phyloP scores from a whole-genome alignment of 2,329 filamentous ascomycete genomes.

The Fusarium sp. region DNA sequence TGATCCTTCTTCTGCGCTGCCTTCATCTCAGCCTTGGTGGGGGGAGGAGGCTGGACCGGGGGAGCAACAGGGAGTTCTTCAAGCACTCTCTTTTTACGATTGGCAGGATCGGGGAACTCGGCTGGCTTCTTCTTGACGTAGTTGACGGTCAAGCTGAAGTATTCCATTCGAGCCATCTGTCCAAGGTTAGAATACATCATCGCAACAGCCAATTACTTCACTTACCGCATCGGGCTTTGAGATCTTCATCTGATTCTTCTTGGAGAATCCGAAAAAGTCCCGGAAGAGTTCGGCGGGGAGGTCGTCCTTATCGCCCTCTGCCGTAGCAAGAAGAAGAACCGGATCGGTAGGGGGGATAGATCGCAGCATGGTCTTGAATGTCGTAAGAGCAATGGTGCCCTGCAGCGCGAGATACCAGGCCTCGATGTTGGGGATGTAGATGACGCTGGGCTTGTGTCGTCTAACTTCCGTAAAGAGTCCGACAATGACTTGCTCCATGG shows the following conservation, averaged over 20 bases:
- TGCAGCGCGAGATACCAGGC: slow-evolving; percentile 79
- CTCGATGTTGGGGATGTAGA: slow-evolving; percentile 92
- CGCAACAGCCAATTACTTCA: neutral
- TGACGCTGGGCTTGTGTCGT: slow-evolving; percentile 93
- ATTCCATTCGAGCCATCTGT: slow-evolving; percentile 76
- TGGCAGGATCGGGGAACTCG: slow-evolving; percentile 88
- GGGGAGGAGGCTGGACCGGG: slow-evolving; percentile 73
- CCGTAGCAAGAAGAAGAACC: slow-evolving; percentile 86
- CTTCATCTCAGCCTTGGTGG: slow-evolving; percentile 83
- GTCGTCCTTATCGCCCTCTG: slow-evolving; percentile 75
- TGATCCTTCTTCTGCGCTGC: slow-evolving; percentile 85
- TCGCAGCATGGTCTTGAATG: slow-evolving; percentile 84
- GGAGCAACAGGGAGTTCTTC: slow-evolving; percentile 82
- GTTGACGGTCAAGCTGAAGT: slow-evolving; percentile 79
- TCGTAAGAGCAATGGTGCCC: slow-evolving; percentile 78
- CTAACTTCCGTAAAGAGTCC: slow-evolving; percentile 92
- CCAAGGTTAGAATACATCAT: slow-evolving; percentile 8
- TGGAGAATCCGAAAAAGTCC: slow-evolving; percentile 88
- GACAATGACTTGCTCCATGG: slow-evolving; percentile 88
- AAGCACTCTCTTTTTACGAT: slow-evolving; percentile 87
- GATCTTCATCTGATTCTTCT: slow-evolving; percentile 80
- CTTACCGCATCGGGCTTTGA: slow-evolving; percentile 72
- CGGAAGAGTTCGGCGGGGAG: slow-evolving; percentile 73
- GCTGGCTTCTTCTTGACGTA: slow-evolving; percentile 83
- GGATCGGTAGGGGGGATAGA: slow-evolving; percentile 92